These are phyloP conservation scores for Aspergillus pseudotamarii DNA, from an alignment of 2,329 filamentous ascomycete species.

Conservation along the genomic window DNA sequence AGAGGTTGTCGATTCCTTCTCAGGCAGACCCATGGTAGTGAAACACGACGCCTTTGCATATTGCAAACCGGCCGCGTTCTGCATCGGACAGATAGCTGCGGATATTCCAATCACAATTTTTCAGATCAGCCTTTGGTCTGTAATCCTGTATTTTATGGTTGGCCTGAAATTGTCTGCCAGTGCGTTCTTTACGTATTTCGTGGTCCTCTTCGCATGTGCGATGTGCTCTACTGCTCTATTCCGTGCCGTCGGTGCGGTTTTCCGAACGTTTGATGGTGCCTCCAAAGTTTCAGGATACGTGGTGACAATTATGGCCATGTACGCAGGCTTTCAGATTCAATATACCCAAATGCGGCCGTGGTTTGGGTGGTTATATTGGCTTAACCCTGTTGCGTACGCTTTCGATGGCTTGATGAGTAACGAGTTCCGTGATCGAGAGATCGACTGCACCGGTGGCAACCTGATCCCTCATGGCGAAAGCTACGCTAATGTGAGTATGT, in stretches of 20 bases:
- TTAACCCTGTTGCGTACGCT: constrained; percentile 35
- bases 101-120: constrained; percentile 58
- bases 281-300: constrained; percentile 51
- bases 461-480: constrained; percentile 32
- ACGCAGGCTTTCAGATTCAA: constrained; percentile 44
- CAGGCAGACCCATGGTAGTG: constrained; percentile 58
- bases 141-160: constrained; percentile 65
- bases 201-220: constrained; percentile 51
- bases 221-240: constrained; percentile 62
- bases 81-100: constrained; percentile 42
- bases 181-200: constrained; percentile 64
- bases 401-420: constrained; percentile 35
- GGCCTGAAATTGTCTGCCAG: constrained; percentile 54
- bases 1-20: constrained; percentile 66
- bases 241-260: constrained; percentile 55
- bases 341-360: constrained; percentile 52
- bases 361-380: constrained; percentile 46
- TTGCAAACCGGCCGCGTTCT: constrained; percentile 53
- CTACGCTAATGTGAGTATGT: constrained; percentile 22
- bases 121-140: constrained; percentile 59
- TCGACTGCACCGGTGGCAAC: constrained; percentile 34
- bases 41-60: constrained; percentile 62
- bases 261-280: constrained; percentile 58
- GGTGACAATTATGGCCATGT: constrained; percentile 35
- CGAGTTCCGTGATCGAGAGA: constrained; percentile 32